Conservation (phyloP, 306 rosid species). For the Pachyrhizus erosus region DNA sequence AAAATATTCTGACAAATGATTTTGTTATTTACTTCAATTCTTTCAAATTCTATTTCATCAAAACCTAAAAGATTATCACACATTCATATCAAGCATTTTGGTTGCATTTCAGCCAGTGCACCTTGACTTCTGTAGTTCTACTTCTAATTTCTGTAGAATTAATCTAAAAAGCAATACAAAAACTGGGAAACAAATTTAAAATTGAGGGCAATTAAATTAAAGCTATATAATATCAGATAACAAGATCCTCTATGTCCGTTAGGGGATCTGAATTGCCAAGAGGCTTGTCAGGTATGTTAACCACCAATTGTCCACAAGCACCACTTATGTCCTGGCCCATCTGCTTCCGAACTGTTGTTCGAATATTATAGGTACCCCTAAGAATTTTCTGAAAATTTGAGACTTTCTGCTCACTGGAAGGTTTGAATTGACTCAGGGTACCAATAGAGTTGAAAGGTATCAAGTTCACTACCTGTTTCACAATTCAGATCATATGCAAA, state of each 20-base stretch:
- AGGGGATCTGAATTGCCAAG: conserved; percentile 51
- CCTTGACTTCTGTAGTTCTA: background rate
- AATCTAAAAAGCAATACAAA: conserved; percentile 7
- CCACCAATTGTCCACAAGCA: conserved; percentile 98
- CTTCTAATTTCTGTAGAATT: conserved; percentile 34
- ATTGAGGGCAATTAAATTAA: conserved; percentile 3
- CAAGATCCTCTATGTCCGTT: conserved; percentile 94
- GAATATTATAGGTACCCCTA: conserved; percentile 77
- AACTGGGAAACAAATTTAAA: conserved; percentile 1
- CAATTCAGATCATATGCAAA: conserved; percentile 37
- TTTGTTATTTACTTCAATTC: background rate
- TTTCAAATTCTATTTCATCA: background rate
- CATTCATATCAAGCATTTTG: conserved; percentile 21
- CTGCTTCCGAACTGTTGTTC: conserved; percentile 87
- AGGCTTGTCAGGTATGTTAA: conserved; percentile 62
- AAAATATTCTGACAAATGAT: background rate
- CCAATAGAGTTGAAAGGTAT: conserved; percentile 98
- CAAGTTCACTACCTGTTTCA: conserved; percentile 85
- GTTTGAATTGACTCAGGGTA: conserved; percentile 71
- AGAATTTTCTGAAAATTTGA: conserved; percentile 77
- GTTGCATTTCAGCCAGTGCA: conserved; percentile 18
- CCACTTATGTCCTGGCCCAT: conserved; percentile 99
- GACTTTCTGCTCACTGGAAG: conserved; percentile 75
- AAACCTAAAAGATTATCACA: background rate
- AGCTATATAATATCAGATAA: conserved; percentile 45